phyloP scores from a whole-genome alignment of 2,329 filamentous ascomycete genomes.

The Pseudocercospora pini-densiflorae region DNA sequence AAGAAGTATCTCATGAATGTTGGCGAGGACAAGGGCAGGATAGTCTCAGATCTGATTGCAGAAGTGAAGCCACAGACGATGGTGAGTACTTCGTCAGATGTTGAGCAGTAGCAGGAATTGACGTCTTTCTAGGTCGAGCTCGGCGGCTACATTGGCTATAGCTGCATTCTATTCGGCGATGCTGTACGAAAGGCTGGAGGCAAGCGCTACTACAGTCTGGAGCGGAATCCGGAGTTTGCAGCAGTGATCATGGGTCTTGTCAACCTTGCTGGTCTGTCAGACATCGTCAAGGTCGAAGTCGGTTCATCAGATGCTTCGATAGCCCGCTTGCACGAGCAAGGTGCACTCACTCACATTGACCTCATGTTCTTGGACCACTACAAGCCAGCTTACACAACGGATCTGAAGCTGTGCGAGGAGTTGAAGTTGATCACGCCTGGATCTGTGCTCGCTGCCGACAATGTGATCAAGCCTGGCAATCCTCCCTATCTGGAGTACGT shows the following conservation, averaged over 20 bases:
- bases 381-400: constrained; percentile 74
- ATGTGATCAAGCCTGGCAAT: constrained; percentile 73
- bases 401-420: constrained; percentile 77
- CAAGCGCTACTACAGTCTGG: constrained; percentile 70
- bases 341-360: constrained; percentile 64
- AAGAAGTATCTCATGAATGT: constrained; percentile 81
- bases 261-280: constrained; percentile 72
- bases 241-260: constrained; percentile 71
- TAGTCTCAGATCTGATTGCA: constrained; percentile 70
- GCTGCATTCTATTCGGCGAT: constrained; percentile 73
- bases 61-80: constrained; percentile 69
- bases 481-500: constrained; percentile 74
- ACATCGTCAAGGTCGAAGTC: constrained; percentile 71
- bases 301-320: constrained; percentile 71
- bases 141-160: constrained; percentile 82
- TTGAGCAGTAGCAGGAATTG: background rate
- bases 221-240: constrained; percentile 74
- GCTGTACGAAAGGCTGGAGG: constrained; percentile 68
- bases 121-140: constrained; percentile 63
- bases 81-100: constrained; percentile 44
- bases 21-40: constrained; percentile 73
- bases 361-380: constrained; percentile 81
- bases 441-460: constrained; percentile 69
- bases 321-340: constrained; percentile 60
- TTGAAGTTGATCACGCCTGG: constrained; percentile 67